These are phyloP conservation scores for Helicostylum pulchrum DNA, from an alignment of 192 early-diverging fungal species.

Conservation along the genomic window DNA sequence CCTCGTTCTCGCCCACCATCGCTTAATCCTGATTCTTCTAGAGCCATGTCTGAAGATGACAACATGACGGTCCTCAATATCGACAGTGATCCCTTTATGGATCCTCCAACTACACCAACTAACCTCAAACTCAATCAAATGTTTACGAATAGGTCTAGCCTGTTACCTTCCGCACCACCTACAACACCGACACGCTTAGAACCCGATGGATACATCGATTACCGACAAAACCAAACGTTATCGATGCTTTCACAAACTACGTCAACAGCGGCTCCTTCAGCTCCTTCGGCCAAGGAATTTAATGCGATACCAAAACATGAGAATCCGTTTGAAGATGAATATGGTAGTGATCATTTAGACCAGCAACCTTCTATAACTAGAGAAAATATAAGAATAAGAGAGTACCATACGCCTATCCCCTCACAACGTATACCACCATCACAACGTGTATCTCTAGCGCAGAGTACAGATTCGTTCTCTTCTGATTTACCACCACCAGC, in stretches of 20 bases:
- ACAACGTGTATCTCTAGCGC: neutral
- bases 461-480: neutral
- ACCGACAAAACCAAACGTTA: slow-evolving; percentile 5
- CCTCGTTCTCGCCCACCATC: neutral
- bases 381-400: neutral
- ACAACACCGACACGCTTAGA: neutral
- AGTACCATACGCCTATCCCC: slow-evolving; percentile 1
- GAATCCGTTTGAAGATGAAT: neutral
- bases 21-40: too few species aligned
- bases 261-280: slow-evolving; percentile 11
- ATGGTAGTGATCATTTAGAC: neutral
- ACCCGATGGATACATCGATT: neutral
- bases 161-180: slow-evolving; percentile 19
- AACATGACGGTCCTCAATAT: neutral
- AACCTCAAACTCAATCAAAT: neutral
- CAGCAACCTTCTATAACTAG: neutral
- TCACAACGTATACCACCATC: slow-evolving; percentile 15
- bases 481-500: slow-evolving; percentile 26
- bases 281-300: slow-evolving; percentile 27
- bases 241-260: slow-evolving; percentile 12
- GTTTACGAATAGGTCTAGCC: slow-evolving; percentile 8
- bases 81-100: neutral
- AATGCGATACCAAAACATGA: neutral
- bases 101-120: neutral
- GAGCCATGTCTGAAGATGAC: neutral